Base-by-base conservation (phyloP, 1,284 basidiomycete species). In the Leucoagaricus sp. region DNA sequence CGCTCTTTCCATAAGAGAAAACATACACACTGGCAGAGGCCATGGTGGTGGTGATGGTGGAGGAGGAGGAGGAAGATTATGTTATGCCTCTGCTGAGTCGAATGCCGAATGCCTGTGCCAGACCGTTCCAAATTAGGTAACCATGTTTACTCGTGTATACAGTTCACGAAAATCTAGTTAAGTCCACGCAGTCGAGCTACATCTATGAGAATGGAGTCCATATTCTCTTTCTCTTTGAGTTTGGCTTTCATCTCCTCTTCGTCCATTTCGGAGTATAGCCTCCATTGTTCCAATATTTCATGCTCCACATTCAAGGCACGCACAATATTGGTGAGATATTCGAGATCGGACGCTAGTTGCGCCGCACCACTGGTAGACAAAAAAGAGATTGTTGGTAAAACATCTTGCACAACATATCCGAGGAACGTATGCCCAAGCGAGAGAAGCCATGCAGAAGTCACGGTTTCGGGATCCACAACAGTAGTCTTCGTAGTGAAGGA, bases 311-410 rank as follows among this genome's bases (percentile, higher is more conserved):
- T 94, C 50, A 98, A 77, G 21, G 94, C 94, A 33, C 87, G 78
- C n/a, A 95, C 89, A 40, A 98, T 94, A 65, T 96, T 97, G 13
- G 83, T 83, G 25, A 99, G 78, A 71, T 98, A 97, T 23, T 85
- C 89, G 54, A 99, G 72, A 72, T 98, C 96, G 1, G 89, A 88
- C 1, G 83, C 79, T n/a, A 99, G 80, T 68, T 98, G 96, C 8
- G 86, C 85, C 1, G 89, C 85, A 0, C 95, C 96, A 1, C 80
- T 72, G 3, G 72, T 66, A 9, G 83, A 81, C 49, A 97, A 72
- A 23, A 74, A 73, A 5, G 79, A 71, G 56, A 94, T 89, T 49
- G 74, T 73, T 25, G 89, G 77, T 0, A 95, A 79, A 33, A 93
- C 78, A 28, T 78, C 75, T 17, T 70, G 69, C 4, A 89, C 91